Base-by-base conservation (phyloP, 768 basidiomycete genomes). In the Kwoniella heveanensis region DNA sequence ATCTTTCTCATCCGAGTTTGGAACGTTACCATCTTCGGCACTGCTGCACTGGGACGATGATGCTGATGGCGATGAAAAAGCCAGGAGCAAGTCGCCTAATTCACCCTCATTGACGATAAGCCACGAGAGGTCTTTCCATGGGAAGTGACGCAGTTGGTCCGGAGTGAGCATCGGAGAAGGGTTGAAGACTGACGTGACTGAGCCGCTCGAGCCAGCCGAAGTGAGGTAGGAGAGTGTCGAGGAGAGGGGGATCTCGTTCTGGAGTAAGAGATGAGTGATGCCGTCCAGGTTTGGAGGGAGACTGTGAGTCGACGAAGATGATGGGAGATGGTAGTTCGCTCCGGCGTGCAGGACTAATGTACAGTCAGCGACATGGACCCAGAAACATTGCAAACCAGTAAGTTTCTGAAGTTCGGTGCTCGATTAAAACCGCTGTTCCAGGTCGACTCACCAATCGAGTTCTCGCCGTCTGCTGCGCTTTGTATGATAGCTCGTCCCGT, bases 401-500 rank as follows among this genome's bases (percentile, higher is more conserved):
- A n/a, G n/a, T n/a, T n/a, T n/a, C n/a, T n/a, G n/a, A n/a, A n/a
- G n/a, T n/a, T n/a, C n/a, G n/a, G n/a, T n/a, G n/a, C n/a, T n/a
- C n/a, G n/a, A n/a, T n/a, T n/a, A n/a, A n/a, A n/a, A n/a, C n/a
- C n/a, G n/a, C n/a, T n/a, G n/a, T n/a, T n/a, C n/a, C n/a, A 4
- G 27, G 39, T 6, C 19, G 29, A 66, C 80, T 61, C 46, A 80
- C 80, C 79, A 64, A 83, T 83, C 29, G 74, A 79, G 70, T 83
- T 83, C 71, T 83, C 82, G 24, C 79, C 80, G 27, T 81, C 79
- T 17, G 65, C 62, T 6, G 78, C 75, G 10, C 79, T 64, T 65
- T 83, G 82, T 51, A 83, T 83, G 63, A 83, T 76, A 24, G 82
- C 82, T 48, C 82, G 68, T 3, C 82, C 82, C 1, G 82, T 82